Conservation (phyloP, 352 stramenopile species). For the Globisporangium nagaii region DNA sequence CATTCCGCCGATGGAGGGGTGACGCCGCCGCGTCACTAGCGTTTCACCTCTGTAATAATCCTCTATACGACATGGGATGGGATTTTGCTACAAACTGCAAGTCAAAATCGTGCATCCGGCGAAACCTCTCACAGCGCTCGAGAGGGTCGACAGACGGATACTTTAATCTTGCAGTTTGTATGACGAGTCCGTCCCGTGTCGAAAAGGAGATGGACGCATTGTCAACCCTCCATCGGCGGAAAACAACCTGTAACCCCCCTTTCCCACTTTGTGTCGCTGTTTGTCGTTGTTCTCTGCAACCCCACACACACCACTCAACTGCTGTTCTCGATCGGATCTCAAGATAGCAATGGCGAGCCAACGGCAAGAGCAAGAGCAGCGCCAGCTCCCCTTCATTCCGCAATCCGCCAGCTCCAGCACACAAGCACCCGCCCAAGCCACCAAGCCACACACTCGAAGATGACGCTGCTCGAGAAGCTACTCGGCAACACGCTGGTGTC, state of each 20-base stretch:
- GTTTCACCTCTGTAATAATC: too few species aligned
- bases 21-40: too few species aligned
- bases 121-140: too few species aligned
- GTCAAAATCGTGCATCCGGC: too few species aligned
- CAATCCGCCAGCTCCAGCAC: conserved; percentile 5
- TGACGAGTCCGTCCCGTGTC: not conserved
- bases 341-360: conserved; percentile 2
- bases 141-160: too few species aligned
- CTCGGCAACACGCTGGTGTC: conserved; percentile 45
- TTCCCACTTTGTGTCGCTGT: too few species aligned
- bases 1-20: too few species aligned
- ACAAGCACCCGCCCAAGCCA: not conserved
- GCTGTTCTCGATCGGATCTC: not conserved
- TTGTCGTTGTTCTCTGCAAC: too few species aligned
- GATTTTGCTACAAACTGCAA: too few species aligned
- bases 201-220: not conserved
- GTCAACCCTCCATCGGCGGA: conserved; percentile 25
- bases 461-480: conserved; percentile 56
- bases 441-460: conserved; percentile 5
- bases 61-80: too few species aligned
- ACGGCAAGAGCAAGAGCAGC: not conserved
- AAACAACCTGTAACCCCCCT: conserved; percentile 18
- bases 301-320: not conserved
- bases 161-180: too few species aligned
- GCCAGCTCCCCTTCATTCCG: not conserved